These are phyloP conservation scores for Monascus purpureus DNA, from an alignment of 495 filamentous ascomycete species.

Conservation along the genomic window DNA sequence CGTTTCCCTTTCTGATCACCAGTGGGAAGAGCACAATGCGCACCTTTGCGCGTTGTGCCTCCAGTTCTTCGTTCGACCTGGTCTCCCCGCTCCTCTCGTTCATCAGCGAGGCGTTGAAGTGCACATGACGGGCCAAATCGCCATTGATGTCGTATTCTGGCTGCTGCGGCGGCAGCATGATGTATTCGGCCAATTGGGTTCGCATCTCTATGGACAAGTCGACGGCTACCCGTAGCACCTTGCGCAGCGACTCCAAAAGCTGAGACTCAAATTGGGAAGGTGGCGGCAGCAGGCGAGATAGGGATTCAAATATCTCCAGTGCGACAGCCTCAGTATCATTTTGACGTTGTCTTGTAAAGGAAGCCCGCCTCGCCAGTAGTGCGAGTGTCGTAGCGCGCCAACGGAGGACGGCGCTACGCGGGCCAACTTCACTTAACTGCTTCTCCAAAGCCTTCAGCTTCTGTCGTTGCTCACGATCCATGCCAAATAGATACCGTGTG, in stretches of 20 bases:
- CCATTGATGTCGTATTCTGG: slow-evolving; percentile 90
- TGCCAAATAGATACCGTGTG: slow-evolving; percentile 92
- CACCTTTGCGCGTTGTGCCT: slow-evolving; percentile 60
- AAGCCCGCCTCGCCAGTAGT: slow-evolving; percentile 60
- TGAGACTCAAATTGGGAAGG: slow-evolving; percentile 59
- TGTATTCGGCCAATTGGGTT: slow-evolving; percentile 86
- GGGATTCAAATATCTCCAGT: slow-evolving; percentile 64
- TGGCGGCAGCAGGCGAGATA: slow-evolving; percentile 70
- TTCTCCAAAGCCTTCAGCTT: slow-evolving; percentile 92
- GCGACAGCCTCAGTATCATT: slow-evolving; percentile 84
- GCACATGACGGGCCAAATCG: slow-evolving; percentile 66
- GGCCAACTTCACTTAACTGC: slow-evolving; percentile 73
- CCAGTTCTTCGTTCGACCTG: slow-evolving; percentile 59
- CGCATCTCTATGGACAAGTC: slow-evolving; percentile 91
- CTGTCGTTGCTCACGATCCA: slow-evolving; percentile 93
- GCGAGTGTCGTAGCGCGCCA: slow-evolving; percentile 93
- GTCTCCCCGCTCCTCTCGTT: slow-evolving; percentile 70
- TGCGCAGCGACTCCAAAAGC: slow-evolving; percentile 65
- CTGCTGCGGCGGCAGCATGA: slow-evolving; percentile 91
- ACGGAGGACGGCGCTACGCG: slow-evolving; percentile 68
- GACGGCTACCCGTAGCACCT: slow-evolving; percentile 70
- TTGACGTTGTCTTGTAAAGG: slow-evolving; percentile 61
- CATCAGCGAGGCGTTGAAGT: slow-evolving; percentile 84
- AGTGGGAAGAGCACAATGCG: slow-evolving; percentile 87
- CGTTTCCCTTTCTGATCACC: slow-evolving; percentile 88